Evolutionary conservation across 2,329 filamentous ascomycete species (phyloP), one percentile per base, ranked within the genome.

Genomic region (Hypoxylon sp.): DNA sequence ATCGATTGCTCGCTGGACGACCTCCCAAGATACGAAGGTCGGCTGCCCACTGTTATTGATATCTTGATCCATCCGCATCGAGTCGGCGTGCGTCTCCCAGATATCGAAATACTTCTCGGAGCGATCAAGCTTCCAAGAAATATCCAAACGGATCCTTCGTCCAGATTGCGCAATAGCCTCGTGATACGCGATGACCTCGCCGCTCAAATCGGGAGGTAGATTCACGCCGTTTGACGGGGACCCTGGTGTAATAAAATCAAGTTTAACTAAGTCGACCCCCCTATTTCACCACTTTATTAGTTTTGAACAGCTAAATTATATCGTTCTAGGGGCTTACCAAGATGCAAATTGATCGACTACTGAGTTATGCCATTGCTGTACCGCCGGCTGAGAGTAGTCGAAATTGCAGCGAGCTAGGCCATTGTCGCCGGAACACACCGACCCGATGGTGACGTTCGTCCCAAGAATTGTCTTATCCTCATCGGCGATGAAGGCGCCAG

Each of bases 1-100:
- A 8, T 78, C 75, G 57, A 77, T 77, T 32, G 76, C 71, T 29
- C 75, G 70, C 42, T 78, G 76, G 32, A 74, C 71, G 6, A 60
- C 65, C 15, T 53, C 37, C 72, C 73, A 75, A 7, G 66, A 51
- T 1, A 74, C 62, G 46, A 78, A 72, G 11, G 72, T 76, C 2
- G 61, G 24, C n/a, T 44, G 8, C n/a, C 72, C 70, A 11, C 59
- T 62, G 55, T 74, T 75, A 56, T 76, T 72, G 60, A 76, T 74
- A 46, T 77, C 74, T 44, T 75, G 73, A 50, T 74, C 74, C 3
- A 67, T 73, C 21, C 75, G 68, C 68, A 76, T 73, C 8, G 70
- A 72, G 57, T 78, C 76, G 3, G 75, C 75, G 37, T 65, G 69
- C 21, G 66, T 10, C 31, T 70, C 66, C 75, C 76, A 78, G 56